Conservation (phyloP, 2,329 filamentous ascomycete species). For the Rutstroemia sydowiana region DNA sequence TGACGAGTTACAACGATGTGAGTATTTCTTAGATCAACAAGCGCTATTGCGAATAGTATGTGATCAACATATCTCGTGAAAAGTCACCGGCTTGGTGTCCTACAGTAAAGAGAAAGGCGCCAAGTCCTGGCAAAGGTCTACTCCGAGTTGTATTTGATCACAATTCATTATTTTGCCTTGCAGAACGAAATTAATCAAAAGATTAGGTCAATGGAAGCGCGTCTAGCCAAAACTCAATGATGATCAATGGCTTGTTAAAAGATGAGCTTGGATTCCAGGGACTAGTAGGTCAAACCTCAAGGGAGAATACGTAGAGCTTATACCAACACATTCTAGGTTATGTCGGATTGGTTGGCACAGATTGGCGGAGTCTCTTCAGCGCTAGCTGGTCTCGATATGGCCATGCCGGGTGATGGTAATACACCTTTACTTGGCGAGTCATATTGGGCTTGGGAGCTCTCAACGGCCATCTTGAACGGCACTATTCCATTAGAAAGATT, state of each 20-base stretch:
- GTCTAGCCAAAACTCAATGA: conserved; percentile 59
- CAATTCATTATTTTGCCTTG: no score
- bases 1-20: conserved; percentile 71
- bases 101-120: no score
- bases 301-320: neutral
- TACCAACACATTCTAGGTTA: conserved; percentile 39
- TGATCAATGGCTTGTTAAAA: conserved; percentile 63
- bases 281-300: conserved; percentile 13
- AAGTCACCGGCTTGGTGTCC: no score
- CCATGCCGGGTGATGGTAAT: conserved; percentile 55
- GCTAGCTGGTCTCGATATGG: conserved; percentile 59
- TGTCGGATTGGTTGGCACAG: conserved; percentile 64
- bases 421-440: conserved; percentile 45
- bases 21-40: neutral
- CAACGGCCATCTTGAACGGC: conserved; percentile 47
- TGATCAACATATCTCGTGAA: no score
- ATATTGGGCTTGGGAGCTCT: conserved; percentile 50
- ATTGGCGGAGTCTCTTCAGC: conserved; percentile 52
- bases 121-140: no score
- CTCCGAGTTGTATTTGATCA: no score
- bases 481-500: conserved; percentile 47
- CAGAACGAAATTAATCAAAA: no score
- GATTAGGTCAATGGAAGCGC: conserved; percentile 50
- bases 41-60: no score
- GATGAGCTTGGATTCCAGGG: conserved; percentile 70